Evolutionary conservation across 495 filamentous ascomycete species (phyloP).

Genomic region (Neurospora sp.): DNA sequence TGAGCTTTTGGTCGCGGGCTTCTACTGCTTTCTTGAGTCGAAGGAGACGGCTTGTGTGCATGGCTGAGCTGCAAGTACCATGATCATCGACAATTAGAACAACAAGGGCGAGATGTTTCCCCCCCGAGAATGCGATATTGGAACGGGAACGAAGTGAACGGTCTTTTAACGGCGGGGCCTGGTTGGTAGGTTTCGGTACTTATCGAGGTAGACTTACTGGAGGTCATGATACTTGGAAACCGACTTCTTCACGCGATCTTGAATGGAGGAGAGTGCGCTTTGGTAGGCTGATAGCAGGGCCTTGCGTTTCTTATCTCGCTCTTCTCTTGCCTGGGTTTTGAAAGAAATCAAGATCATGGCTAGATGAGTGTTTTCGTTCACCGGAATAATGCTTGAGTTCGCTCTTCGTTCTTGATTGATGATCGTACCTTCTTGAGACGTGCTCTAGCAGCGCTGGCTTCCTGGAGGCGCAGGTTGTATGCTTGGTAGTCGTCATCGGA

Average conservation of each 20-base stretch:
- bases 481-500: constrained; percentile 12
- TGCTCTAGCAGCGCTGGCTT: constrained; percentile 11
- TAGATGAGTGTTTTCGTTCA: not conserved
- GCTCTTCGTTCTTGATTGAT: not conserved
- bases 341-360: not conserved
- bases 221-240: constrained; percentile 11
- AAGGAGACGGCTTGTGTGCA: constrained; percentile 1
- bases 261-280: constrained; percentile 3
- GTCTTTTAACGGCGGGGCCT: not conserved
- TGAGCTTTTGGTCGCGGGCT: constrained; percentile 11
- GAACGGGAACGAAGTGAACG: not conserved
- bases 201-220: constrained; percentile 10
- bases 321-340: constrained; percentile 10
- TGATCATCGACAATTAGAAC: not conserved
- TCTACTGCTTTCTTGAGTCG: constrained; percentile 13
- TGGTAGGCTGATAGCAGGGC: constrained; percentile 9
- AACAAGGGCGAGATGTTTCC: not conserved
- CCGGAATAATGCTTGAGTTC: not conserved
- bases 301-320: constrained; percentile 14
- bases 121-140: not conserved
- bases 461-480: constrained; percentile 7
- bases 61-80: not conserved
- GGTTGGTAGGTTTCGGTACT: not conserved
- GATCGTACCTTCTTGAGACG: constrained; percentile 10
- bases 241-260: constrained; percentile 10